Percentiles rank a stretch among this genome's conserved stretches.
Conservation (phyloP, 441 rosid species). For the Mallotus japonicus region DNA sequence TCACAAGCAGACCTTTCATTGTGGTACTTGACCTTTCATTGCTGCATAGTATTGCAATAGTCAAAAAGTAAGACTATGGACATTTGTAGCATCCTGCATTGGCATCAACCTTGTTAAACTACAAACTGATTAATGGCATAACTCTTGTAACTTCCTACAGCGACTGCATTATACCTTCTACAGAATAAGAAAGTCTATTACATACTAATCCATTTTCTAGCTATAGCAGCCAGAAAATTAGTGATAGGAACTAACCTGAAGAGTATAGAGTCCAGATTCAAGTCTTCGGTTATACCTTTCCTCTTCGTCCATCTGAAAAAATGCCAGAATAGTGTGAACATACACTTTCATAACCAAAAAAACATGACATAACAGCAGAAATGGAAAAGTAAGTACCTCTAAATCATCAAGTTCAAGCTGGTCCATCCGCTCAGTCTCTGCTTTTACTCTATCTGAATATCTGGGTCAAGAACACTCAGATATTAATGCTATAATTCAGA, state of each 20-base stretch:
- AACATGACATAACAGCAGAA: not conserved
- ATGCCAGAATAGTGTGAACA: slow-evolving; percentile 12
- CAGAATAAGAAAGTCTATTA: slow-evolving; percentile 1
- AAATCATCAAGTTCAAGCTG: slow-evolving; percentile 80
- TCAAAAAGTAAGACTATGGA: not conserved
- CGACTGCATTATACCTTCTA: not conserved
- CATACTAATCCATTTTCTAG: not conserved
- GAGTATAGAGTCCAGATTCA: slow-evolving; percentile 93
- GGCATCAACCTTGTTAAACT: not conserved
- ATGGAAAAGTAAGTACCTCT: slow-evolving; percentile 51
- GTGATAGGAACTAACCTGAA: slow-evolving; percentile 57
- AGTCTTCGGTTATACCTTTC: slow-evolving; percentile 79
- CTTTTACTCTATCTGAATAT: slow-evolving; percentile 78
- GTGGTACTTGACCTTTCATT: not conserved
- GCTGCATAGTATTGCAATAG: not conserved
- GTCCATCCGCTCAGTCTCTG: slow-evolving; percentile 70
- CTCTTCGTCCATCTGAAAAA: slow-evolving; percentile 83
- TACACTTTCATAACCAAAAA: slow-evolving; percentile 11
- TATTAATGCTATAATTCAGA: not conserved
- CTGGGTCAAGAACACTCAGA: slow-evolving; percentile 36
- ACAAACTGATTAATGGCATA: not conserved
- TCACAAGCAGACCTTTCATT: not conserved
- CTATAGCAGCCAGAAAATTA: not conserved
- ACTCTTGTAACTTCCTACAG: not conserved
- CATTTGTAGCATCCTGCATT: not conserved